These are phyloP conservation scores for Geosmithia putterillii DNA, from an alignment of 2,329 filamentous ascomycete species.

Conservation along the genomic window DNA sequence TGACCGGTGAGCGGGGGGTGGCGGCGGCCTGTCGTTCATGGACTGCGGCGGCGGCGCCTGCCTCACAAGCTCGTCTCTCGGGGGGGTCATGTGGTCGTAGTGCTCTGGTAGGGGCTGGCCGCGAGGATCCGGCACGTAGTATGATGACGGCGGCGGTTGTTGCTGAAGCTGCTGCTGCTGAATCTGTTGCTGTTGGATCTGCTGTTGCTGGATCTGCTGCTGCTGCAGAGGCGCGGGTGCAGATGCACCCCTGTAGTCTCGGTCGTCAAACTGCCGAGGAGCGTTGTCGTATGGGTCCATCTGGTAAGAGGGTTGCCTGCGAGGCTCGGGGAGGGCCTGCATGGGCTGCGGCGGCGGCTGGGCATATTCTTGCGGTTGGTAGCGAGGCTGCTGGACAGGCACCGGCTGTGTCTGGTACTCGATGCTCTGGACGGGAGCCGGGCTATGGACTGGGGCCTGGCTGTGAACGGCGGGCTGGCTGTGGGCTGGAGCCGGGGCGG, in stretches of 20 bases:
- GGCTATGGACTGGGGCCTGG: too few species aligned
- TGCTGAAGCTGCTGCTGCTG: too few species aligned
- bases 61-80: conserved; percentile 5
- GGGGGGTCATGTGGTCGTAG: conserved; percentile 14
- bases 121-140: conserved; percentile 24
- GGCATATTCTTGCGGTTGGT: conserved; percentile 21
- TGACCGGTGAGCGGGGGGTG: conserved; percentile 40
- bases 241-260: conserved; percentile 17
- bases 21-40: conserved; percentile 35
- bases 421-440: conserved; percentile 38
- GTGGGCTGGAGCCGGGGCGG: conserved; percentile 42
- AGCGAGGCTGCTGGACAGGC: conserved; percentile 12
- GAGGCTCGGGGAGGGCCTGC: conserved; percentile 2
- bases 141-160: conserved; percentile 6
- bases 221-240: too few species aligned
- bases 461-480: too few species aligned
- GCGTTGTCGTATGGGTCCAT: conserved; percentile 23
- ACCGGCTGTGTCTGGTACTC: conserved; percentile 32
- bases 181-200: too few species aligned
- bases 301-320: conserved; percentile 17
- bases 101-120: conserved; percentile 18
- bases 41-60: conserved; percentile 18
- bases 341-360: conserved; percentile 9
- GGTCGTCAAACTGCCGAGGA: conserved; percentile 20
- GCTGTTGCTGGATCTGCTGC: too few species aligned